Evolutionary conservation across 179 eudicot species (phyloP).

Genomic region (Heliamphora pulchella): DNA sequence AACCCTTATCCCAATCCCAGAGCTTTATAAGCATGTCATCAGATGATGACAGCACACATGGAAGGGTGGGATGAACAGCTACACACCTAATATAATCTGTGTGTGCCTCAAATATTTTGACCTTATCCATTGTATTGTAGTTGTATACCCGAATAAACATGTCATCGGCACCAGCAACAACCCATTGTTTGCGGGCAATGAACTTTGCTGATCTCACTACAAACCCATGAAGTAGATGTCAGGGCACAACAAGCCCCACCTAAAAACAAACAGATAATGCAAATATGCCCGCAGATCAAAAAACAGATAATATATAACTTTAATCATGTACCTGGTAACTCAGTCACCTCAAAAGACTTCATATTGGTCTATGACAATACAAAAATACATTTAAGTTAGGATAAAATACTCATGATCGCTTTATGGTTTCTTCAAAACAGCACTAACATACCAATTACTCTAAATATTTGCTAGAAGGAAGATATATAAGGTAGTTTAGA

Average conservation of each 20-base stretch:
- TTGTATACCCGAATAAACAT: constrained; percentile 93
- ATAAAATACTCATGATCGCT: neutral
- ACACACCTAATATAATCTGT: constrained; percentile 98
- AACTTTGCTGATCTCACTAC: constrained; percentile 96
- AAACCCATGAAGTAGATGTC: constrained; percentile 12
- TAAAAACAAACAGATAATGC: constrained; percentile 16
- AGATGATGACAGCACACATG: constrained; percentile 87
- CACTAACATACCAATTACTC: neutral
- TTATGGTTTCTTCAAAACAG: neutral
- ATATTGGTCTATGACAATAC: constrained; percentile 56
- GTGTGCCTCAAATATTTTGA: constrained; percentile 92
- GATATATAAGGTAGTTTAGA: neutral
- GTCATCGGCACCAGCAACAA: constrained; percentile 98
- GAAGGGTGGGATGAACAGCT: constrained; percentile 96
- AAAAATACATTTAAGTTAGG: constrained; percentile 18
- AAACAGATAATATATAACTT: neutral
- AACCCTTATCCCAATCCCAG: constrained; percentile 99
- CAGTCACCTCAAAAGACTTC: constrained; percentile 87
- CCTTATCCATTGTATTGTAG: constrained; percentile 97
- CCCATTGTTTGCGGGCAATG: constrained; percentile 93
- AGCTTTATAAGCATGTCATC: constrained; percentile 99
- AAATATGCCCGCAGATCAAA: neutral
- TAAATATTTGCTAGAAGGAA: neutral
- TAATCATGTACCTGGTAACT: constrained; percentile 61
- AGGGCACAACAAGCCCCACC: constrained; percentile 5